A percentile compares a stretch with the other conserved stretches of the same genome.
phyloP scores from a whole-genome alignment of 1,139 yeast genomes.

The Debaryomyces coudertii region DNA sequence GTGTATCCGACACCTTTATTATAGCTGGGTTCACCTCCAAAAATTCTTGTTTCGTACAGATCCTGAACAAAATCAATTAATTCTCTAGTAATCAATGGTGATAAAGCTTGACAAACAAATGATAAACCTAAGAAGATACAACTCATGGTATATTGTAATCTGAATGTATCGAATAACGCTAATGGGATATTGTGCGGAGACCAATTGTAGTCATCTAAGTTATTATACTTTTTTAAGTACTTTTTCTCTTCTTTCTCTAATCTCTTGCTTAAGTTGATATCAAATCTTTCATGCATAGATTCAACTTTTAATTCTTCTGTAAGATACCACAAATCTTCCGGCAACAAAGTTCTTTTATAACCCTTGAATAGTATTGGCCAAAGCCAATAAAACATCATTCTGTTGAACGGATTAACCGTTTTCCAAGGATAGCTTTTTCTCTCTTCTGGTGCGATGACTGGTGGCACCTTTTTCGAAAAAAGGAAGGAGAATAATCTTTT shows the following conservation, averaged over 20 bases:
- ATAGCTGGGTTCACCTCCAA: slow-evolving; percentile 37
- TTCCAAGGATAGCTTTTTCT: slow-evolving; percentile 44
- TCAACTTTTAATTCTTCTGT: slow-evolving; percentile 46
- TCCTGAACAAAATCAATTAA: slow-evolving; percentile 41
- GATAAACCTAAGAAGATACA: slow-evolving; percentile 40
- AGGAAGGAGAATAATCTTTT: slow-evolving; percentile 36
- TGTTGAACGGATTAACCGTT: slow-evolving; percentile 25
- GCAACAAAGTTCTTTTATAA: slow-evolving; percentile 45
- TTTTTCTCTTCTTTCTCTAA: slow-evolving; percentile 26
- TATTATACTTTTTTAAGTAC: slow-evolving; percentile 28
- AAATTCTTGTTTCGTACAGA: slow-evolving; percentile 30
- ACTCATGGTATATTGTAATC: slow-evolving; percentile 38
- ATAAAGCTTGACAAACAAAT: slow-evolving; percentile 42
- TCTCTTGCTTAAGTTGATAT: slow-evolving; percentile 26
- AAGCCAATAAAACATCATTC: slow-evolving; percentile 45
- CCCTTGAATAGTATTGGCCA: slow-evolving; percentile 46
- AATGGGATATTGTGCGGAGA: slow-evolving; percentile 38
- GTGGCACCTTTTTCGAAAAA: slow-evolving; percentile 41
- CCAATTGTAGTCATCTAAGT: slow-evolving; percentile 37
- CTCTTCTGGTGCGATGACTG: slow-evolving; percentile 39
- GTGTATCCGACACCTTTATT: slow-evolving; percentile 48
- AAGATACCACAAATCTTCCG: slow-evolving; percentile 44
- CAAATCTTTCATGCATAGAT: slow-evolving; percentile 38
- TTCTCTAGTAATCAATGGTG: slow-evolving; percentile 45
- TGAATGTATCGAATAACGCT: slow-evolving; percentile 43